phyloP scores from a whole-genome alignment of 1,284 basidiomycete genomes.

The Pterula multifida region DNA sequence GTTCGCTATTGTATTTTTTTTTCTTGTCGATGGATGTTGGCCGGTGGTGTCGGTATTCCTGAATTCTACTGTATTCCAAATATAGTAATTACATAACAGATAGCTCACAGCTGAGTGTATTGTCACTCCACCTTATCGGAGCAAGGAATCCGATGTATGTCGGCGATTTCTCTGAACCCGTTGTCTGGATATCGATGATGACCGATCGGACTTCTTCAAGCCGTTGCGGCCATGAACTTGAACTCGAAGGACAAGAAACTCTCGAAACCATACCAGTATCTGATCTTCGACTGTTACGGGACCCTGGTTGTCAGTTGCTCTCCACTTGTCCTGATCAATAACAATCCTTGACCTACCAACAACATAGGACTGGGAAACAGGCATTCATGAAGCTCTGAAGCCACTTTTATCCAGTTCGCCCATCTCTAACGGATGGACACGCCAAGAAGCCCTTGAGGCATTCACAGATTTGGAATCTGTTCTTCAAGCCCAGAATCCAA shows the following conservation, averaged over 20 bases:
- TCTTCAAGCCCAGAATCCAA: conserved; percentile 43
- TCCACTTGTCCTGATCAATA: background rate
- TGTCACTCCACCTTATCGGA: background rate
- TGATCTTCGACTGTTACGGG: conserved; percentile 61
- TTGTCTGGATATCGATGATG: background rate
- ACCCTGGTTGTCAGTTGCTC: conserved; percentile 40
- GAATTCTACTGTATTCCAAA: background rate
- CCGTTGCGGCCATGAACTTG: background rate
- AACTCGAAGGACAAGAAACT: background rate
- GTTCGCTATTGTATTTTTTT: too few species aligned
- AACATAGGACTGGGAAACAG: conserved; percentile 58
- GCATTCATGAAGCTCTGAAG: conserved; percentile 39
- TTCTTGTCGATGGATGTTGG: too few species aligned
- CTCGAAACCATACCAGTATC: conserved; percentile 26
- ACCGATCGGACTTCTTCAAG: background rate
- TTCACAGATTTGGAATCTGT: conserved; percentile 43
- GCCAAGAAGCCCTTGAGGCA: conserved; percentile 36
- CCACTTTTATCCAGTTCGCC: conserved; percentile 36
- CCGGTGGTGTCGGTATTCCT: too few species aligned
- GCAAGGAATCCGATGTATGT: too few species aligned
- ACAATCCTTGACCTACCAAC: conserved; percentile 4
- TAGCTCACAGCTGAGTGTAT: background rate
- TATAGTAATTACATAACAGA: background rate
- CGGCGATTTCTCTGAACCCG: background rate
- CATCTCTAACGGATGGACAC: conserved; percentile 31